Conservation (phyloP, 257 asterid species). For the Solanum medicagineum region DNA sequence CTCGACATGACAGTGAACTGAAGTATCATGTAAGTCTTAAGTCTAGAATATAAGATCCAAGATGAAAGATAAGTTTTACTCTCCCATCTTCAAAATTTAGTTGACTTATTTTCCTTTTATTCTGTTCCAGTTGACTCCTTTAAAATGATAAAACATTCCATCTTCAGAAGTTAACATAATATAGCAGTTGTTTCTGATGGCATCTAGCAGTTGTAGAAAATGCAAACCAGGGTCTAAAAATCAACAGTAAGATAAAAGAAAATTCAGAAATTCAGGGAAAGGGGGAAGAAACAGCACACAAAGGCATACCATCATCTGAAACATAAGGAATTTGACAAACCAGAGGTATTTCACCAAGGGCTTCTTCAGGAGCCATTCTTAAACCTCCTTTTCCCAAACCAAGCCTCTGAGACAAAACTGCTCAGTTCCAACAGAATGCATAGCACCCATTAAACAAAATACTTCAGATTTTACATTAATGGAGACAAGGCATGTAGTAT, state of each 20-base stretch:
- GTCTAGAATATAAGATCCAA: background rate
- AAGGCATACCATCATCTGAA: background rate
- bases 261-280: constrained; percentile 6
- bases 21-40: background rate
- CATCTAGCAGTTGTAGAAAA: background rate
- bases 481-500: background rate
- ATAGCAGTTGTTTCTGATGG: background rate
- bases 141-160: background rate
- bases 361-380: constrained; percentile 93
- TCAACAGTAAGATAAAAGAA: background rate
- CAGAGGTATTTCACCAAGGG: constrained; percentile 77
- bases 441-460: background rate
- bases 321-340: constrained; percentile 11
- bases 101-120: background rate
- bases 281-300: background rate
- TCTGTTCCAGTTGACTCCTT: background rate
- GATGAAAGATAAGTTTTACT: background rate
- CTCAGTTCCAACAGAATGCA: constrained; percentile 17
- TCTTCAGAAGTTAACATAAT: background rate
- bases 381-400: constrained; percentile 96
- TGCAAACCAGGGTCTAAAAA: background rate
- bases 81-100: background rate
- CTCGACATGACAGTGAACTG: background rate
- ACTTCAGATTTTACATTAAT: background rate
- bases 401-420: constrained; percentile 94